A percentile compares a stretch with the other conserved stretches of the same genome.
Conservation (phyloP, 139 green algal genomes). For the Zygnema cylindricum region DNA sequence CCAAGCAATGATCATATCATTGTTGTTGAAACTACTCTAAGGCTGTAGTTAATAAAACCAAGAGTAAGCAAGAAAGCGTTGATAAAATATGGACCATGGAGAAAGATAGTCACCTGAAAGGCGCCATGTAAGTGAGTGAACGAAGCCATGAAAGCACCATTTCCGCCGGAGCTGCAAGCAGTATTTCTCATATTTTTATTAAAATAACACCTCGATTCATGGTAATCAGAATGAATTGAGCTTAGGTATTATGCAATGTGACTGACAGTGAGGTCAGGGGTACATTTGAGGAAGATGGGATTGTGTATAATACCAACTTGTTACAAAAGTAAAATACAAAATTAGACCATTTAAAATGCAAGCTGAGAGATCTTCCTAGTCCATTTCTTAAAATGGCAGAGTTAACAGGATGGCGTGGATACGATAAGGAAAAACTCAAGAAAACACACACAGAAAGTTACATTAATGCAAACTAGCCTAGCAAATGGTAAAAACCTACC, state of each 20-base stretch:
- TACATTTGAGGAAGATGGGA: no score
- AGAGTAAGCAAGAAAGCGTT: neutral
- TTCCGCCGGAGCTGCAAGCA: slow-evolving; percentile 36
- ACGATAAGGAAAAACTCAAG: no score
- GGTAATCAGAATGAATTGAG: no score
- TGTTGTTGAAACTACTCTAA: neutral
- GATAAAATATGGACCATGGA: neutral
- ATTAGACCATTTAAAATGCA: neutral
- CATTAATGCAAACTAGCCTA: no score
- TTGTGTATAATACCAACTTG: no score
- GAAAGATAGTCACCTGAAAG: slow-evolving; percentile 43
- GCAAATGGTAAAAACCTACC: slow-evolving; percentile 26
- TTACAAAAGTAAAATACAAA: neutral
- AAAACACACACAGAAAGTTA: no score
- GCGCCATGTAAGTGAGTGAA: slow-evolving; percentile 62
- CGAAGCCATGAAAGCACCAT: slow-evolving; percentile 48
- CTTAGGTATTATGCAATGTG: no score
- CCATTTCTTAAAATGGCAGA: neutral
- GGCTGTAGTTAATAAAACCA: neutral
- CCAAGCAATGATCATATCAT: neutral
- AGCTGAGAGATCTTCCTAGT: neutral
- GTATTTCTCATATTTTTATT: no score
- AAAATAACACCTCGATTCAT: no score
- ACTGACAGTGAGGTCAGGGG: no score
- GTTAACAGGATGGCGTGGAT: neutral